phyloP scores from a whole-genome alignment of 1,284 basidiomycete species.

The Fomitopsis betulina region DNA sequence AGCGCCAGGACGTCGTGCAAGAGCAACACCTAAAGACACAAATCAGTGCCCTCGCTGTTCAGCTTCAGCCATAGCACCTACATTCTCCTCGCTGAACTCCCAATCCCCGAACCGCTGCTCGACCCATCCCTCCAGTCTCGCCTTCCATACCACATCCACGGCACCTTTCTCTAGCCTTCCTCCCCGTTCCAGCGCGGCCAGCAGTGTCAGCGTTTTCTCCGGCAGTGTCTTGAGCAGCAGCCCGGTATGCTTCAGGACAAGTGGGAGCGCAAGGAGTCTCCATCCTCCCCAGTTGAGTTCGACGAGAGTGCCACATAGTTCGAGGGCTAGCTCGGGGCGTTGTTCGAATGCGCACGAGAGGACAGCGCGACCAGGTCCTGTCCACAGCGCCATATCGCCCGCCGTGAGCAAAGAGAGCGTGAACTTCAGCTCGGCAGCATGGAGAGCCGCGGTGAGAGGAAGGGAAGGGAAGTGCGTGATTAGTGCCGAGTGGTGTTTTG shows the following conservation, averaged over 20 bases:
- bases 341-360: constrained; percentile 42
- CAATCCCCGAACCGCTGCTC: constrained; percentile 29
- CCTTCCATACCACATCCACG: constrained; percentile 54
- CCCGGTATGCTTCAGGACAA: constrained; percentile 46
- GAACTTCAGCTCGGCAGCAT: constrained; percentile 45
- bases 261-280: constrained; percentile 59
- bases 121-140: constrained; percentile 44
- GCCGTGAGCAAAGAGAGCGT: constrained; percentile 48
- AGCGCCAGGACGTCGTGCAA: constrained; percentile 50
- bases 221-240: constrained; percentile 41
- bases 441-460: constrained; percentile 32
- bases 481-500: constrained; percentile 44
- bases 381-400: constrained; percentile 62
- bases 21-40: constrained; percentile 32
- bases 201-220: constrained; percentile 39
- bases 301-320: constrained; percentile 53
- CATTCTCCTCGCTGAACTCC: constrained; percentile 31
- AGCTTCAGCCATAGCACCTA: constrained; percentile 10
- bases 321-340: constrained; percentile 40
- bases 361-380: constrained; percentile 53
- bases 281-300: constrained; percentile 71
- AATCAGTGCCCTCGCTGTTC: neutral
- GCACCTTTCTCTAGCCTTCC: constrained; percentile 41
- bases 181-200: constrained; percentile 42
- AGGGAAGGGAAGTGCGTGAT: constrained; percentile 39